phyloP scores from a whole-genome alignment of 768 basidiomycete species.

The Lactifluus volemus region DNA sequence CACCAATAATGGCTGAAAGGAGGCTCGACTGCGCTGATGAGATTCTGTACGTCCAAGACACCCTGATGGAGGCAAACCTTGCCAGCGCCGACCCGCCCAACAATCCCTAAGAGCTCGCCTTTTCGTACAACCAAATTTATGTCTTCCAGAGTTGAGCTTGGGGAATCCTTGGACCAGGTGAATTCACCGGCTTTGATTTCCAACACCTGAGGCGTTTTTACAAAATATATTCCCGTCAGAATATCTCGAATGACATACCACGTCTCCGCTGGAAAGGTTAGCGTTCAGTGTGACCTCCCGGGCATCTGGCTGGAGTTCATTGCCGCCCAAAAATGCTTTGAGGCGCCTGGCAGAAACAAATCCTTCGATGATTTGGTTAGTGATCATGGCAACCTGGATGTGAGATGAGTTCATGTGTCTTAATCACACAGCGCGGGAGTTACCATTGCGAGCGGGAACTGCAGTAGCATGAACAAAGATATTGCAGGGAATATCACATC shows the following conservation, averaged over 20 bases:
- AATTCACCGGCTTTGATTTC: slow-evolving; percentile 74
- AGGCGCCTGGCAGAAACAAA: slow-evolving; percentile 76
- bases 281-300: slow-evolving; percentile 41
- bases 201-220: slow-evolving; percentile 37
- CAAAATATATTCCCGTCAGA: not conserved
- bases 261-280: slow-evolving; percentile 47
- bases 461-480: slow-evolving; percentile 77
- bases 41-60: slow-evolving; percentile 8
- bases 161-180: slow-evolving; percentile 54
- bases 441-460: slow-evolving; percentile 82
- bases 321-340: slow-evolving; percentile 62
- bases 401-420: not conserved
- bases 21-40: slow-evolving; percentile 48
- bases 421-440: slow-evolving; percentile 14
- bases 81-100: slow-evolving; percentile 87
- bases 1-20: slow-evolving; percentile 74
- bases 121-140: slow-evolving; percentile 69
- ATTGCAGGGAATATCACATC: slow-evolving; percentile 97
- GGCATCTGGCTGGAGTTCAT: slow-evolving; percentile 76
- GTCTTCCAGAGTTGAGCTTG: slow-evolving; percentile 61
- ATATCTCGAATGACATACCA: slow-evolving; percentile 30
- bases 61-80: slow-evolving; percentile 44
- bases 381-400: slow-evolving; percentile 58
- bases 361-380: slow-evolving; percentile 78
- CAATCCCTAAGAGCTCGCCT: slow-evolving; percentile 76